Evolutionary conservation across 192 early-diverging fungal species (phyloP).

Genomic region (Allomyces javanicus): DNA sequence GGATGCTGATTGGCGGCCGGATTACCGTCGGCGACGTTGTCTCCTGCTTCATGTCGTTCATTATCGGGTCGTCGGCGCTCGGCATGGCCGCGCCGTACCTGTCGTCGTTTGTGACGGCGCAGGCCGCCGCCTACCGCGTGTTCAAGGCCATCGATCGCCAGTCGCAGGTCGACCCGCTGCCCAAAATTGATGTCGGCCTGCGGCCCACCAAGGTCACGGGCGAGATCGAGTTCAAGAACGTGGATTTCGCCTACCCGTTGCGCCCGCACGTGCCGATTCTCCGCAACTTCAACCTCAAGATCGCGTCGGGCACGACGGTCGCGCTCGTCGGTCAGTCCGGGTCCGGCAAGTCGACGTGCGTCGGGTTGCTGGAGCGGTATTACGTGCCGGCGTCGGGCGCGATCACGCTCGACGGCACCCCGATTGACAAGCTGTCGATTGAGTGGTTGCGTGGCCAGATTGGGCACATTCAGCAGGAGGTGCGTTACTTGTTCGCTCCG

Average conservation of each 20-base stretch:
- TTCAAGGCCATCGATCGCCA: slow-evolving; percentile 27
- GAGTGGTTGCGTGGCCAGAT: slow-evolving; percentile 66
- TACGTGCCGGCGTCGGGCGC: slow-evolving; percentile 14
- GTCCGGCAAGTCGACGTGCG: slow-evolving; percentile 10
- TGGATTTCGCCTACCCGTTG: slow-evolving; percentile 24
- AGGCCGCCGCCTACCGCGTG: slow-evolving; percentile 21
- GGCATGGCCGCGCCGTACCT: slow-evolving; percentile 15
- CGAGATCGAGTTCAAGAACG: slow-evolving; percentile 20
- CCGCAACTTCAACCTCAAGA: slow-evolving; percentile 12
- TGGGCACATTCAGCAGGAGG: slow-evolving; percentile 73
- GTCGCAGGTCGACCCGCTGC: slow-evolving; percentile 2
- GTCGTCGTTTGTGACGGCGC: slow-evolving; percentile 9
- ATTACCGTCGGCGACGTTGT: slow-evolving; percentile 27
- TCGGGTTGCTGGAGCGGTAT: background rate
- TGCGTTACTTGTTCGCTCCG: background rate
- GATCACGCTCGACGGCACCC: slow-evolving; percentile 50
- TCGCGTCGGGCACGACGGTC: slow-evolving; percentile 24
- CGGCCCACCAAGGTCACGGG: slow-evolving; percentile 14
- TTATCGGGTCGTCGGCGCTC: slow-evolving; percentile 23
- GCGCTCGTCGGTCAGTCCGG: slow-evolving; percentile 34
- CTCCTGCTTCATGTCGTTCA: slow-evolving; percentile 13
- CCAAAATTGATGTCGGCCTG: slow-evolving; percentile 24
- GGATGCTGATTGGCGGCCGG: slow-evolving; percentile 22
- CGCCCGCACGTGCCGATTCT: slow-evolving; percentile 21
- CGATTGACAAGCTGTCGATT: slow-evolving; percentile 58